Percentiles rank a stretch among this genome's conserved stretches.
phyloP scores from a whole-genome alignment of 1,139 yeast genomes.

The Meyerozyma guilliermondii region DNA sequence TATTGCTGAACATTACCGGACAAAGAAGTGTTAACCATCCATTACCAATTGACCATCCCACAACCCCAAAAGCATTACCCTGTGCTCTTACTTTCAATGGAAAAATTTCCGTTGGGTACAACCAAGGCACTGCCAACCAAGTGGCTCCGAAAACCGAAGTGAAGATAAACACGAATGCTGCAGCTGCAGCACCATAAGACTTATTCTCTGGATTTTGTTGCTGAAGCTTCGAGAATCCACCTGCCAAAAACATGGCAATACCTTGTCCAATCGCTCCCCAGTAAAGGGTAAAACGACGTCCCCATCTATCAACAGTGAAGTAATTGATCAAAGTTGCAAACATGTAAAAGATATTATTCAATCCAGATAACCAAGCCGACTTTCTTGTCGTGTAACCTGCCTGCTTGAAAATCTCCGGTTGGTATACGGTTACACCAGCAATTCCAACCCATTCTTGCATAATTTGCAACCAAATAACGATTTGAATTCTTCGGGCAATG shows the following conservation, averaged over 20 bases:
- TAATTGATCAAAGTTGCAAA: slow-evolving; percentile 20
- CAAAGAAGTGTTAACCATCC: slow-evolving; percentile 46
- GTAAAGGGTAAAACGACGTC: slow-evolving; percentile 25
- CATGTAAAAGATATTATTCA: slow-evolving; percentile 19
- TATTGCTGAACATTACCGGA: slow-evolving; percentile 36
- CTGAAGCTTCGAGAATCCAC: slow-evolving; percentile 30
- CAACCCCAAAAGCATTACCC: slow-evolving; percentile 34
- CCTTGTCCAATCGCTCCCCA: slow-evolving; percentile 35
- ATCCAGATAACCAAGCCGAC: slow-evolving; percentile 21
- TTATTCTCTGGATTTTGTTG: slow-evolving; percentile 19
- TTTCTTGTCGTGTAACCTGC: slow-evolving; percentile 24
- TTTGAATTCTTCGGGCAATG: slow-evolving; percentile 29
- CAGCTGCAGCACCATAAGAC: slow-evolving; percentile 38
- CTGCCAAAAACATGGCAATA: slow-evolving; percentile 30
- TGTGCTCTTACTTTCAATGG: slow-evolving; percentile 34
- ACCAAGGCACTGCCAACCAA: slow-evolving; percentile 38
- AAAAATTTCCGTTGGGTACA: slow-evolving; percentile 41
- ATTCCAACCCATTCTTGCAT: slow-evolving; percentile 40
- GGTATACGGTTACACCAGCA: slow-evolving; percentile 36
- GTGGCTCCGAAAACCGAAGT: slow-evolving; percentile 33
- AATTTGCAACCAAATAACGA: slow-evolving; percentile 33
- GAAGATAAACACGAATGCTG: slow-evolving; percentile 38
- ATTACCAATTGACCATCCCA: slow-evolving; percentile 44
- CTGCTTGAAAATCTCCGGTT: slow-evolving; percentile 29
- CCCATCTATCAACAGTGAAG: slow-evolving; percentile 22